Evolutionary conservation across 805 yeast genomes (phyloP), one percentile per base, ranked within the genome.

Genomic region (Starmera pachycereana): DNA sequence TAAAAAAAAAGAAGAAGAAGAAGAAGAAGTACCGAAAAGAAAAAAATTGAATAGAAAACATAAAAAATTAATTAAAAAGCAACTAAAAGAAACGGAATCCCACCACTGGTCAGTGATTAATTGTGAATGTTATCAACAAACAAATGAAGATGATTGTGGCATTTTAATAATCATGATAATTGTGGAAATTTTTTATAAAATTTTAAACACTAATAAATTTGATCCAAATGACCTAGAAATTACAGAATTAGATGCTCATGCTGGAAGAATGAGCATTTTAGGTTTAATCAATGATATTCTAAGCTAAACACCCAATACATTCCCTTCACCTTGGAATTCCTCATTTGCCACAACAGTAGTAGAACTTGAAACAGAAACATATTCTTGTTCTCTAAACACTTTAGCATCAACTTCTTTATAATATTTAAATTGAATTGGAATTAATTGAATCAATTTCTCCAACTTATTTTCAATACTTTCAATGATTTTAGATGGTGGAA

Each of bases 131-230:
- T 12, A 79, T 30, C 85, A 78, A 45, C 86, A 78, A 55, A 60
- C 65, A 12, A 78, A 78, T 52, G 78, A 78, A 8, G 77, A 76
- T 43, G 86, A 78, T 54, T 78, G 86, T 55, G 86, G 86, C 0
- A 70, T 76, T 29, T 60, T 65, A 22, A 28, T 28, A 8, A 12
- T 29, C 2, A 12, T 29, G 32, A 12, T 29, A 29, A 12, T 13
- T 12, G n/a, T 12, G 13, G n/a, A 12, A 29, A 29, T 29, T 29
- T 29, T 29, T 6, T 12, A 29, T 12, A 12, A 12, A 12, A 5
- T 29, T 29, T 5, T 5, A 9, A 29, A 22, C 7, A n/a, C n/a
- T n/a, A n/a, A n/a, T n/a, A n/a, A n/a, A n/a, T 22, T 22, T 8
- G 9, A 22, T 22, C 27, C 27, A 22, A 8, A 22, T 4, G 27